These are phyloP conservation scores for Plasmodium gaboni DNA, from an alignment of 169 alveolate species.

Conservation along the genomic window DNA sequence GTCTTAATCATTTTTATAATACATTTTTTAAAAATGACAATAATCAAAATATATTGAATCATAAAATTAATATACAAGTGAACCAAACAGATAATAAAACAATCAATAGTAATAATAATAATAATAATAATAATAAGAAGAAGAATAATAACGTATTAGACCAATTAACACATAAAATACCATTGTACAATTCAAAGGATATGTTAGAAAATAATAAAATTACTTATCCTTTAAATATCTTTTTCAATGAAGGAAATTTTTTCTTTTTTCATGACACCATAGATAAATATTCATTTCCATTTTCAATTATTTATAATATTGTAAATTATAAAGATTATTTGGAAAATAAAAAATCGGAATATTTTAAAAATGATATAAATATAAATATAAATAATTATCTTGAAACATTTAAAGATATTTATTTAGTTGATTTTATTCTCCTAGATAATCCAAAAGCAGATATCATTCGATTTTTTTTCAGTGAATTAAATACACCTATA, in stretches of 20 bases:
- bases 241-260: constrained; percentile 63
- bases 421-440: constrained; percentile 43
- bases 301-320: constrained; percentile 54
- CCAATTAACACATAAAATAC: neutral
- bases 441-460: constrained; percentile 61
- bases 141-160: no score
- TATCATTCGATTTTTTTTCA: constrained; percentile 43
- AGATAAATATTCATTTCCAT: constrained; percentile 7
- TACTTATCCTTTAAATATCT: constrained; percentile 28
- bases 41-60: no score
- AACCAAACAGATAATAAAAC: no score
- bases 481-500: constrained; percentile 69
- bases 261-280: constrained; percentile 21
- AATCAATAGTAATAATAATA: no score
- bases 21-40: constrained; percentile 6
- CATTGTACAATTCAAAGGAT: neutral
- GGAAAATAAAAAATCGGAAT: neutral
- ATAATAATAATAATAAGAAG: no score
- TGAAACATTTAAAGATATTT: constrained; percentile 19
- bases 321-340: constrained; percentile 49
- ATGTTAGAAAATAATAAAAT: constrained; percentile 20
- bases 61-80: no score
- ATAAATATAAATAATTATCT: neutral
- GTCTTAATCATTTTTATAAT: constrained; percentile 22
- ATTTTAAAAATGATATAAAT: neutral